Evolutionary conservation across 2,329 filamentous ascomycete species (phyloP).

Genomic region (Plenodomus lindquistii): DNA sequence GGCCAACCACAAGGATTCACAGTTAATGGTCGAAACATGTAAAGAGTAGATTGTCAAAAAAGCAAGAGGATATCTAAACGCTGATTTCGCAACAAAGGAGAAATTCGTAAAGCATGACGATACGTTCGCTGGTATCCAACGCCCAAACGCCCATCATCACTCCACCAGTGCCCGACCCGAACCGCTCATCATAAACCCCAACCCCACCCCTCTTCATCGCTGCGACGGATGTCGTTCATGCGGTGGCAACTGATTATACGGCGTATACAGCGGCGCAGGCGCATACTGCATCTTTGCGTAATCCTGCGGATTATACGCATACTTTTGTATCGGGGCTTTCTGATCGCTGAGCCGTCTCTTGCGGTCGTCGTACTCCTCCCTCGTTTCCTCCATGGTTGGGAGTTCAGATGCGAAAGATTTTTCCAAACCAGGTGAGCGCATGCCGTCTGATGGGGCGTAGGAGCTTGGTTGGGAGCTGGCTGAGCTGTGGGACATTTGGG

Average conservation of each 20-base stretch:
- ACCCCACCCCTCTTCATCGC: too few species aligned
- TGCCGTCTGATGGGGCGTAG: slow-evolving; percentile 39
- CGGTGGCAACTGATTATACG: background rate
- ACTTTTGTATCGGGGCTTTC: slow-evolving; percentile 22
- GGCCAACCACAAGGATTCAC: too few species aligned
- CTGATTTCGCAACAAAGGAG: too few species aligned
- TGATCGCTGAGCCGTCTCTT: slow-evolving; percentile 19
- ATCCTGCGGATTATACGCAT: slow-evolving; percentile 43
- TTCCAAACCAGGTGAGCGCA: slow-evolving; percentile 39
- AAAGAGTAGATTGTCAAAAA: too few species aligned
- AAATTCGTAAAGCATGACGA: too few species aligned
- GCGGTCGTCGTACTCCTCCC: slow-evolving; percentile 34
- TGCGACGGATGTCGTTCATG: too few species aligned
- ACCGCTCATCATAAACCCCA: too few species aligned
- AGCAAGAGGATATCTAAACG: too few species aligned
- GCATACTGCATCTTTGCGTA: slow-evolving; percentile 24
- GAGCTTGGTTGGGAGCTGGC: slow-evolving; percentile 40
- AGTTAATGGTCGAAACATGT: too few species aligned
- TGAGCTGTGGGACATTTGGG: slow-evolving; percentile 31
- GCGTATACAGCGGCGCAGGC: slow-evolving; percentile 10
- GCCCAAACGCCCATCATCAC: too few species aligned
- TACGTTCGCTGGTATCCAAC: too few species aligned
- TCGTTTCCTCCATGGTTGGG: slow-evolving; percentile 42
- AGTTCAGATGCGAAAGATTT: slow-evolving; percentile 40
- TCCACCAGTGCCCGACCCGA: too few species aligned